Evolutionary conservation across 2,329 filamentous ascomycete species (phyloP).

Genomic region (Colletotrichum echinochloae): DNA sequence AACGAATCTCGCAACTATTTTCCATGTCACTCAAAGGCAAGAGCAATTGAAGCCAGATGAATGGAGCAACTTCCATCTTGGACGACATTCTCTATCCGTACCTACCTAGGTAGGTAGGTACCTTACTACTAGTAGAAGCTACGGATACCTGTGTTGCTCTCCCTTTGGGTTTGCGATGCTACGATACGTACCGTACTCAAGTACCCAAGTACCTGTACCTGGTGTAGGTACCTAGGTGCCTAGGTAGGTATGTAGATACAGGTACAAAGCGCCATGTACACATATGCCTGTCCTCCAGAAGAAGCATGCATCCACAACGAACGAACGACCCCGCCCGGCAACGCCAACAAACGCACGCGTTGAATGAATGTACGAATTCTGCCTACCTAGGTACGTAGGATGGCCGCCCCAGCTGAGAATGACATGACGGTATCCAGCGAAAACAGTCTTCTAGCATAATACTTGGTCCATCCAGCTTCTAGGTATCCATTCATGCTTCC

Average conservation of each 20-base stretch:
- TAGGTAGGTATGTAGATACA: no score
- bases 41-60: not conserved
- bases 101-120: no score
- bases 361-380: not conserved
- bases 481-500: not conserved
- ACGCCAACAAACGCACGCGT: not conserved
- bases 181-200: not conserved
- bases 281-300: not conserved
- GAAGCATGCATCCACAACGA: not conserved
- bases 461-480: not conserved
- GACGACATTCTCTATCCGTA: no score
- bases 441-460: not conserved
- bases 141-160: constrained; percentile 32
- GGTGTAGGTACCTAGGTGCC: no score
- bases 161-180: constrained; percentile 7
- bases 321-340: not conserved
- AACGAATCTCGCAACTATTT: constrained; percentile 1
- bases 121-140: no score
- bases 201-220: no score
- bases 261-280: no score
- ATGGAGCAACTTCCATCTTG: constrained; percentile 9
- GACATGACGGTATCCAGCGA: no score
- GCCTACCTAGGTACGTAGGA: no score
- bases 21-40: constrained; percentile 11
- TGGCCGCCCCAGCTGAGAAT: not conserved